Base-by-base conservation (phyloP, 768 basidiomycete species). In the Tylopilus intermedius region DNA sequence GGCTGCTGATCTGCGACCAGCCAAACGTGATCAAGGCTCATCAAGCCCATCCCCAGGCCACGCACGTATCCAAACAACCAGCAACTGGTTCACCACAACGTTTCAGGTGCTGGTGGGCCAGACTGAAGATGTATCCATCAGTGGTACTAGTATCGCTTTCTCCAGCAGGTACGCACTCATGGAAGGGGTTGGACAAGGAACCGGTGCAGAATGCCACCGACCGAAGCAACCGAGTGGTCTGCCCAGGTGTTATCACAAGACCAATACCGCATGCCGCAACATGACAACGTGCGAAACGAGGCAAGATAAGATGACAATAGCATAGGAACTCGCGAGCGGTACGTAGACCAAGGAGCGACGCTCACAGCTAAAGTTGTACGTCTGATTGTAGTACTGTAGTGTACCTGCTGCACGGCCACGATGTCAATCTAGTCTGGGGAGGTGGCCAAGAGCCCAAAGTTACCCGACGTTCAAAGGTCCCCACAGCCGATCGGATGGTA, bases 1-100 rank as follows among this genome's bases (percentile, higher is more conserved):
- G 89, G 22, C 61, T 71, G 9, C 53, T 67, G 54, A 86, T 81
- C 65, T 88, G 84, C 3, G 83, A 74, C 90, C 89, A 92, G 59
- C 91, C 89, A 64, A 92, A 89, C 30, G 87, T 88, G 61, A 18
- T 18, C 18, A 18, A 18, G 18, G 18, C 18, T 18, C 18, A 90
- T 66, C 55, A 88, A 62, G 57, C 84, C 82, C 84, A 90, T 88
- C 26, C 83, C 82, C 62, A 84, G 63, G 13, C 76, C 74, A 21
- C 47, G 57, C 33, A 62, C 58, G 53, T 81, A 81, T 32, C 89
- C 88, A 57, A 91, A 90, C 18, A 18, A 18, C 18, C 18, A 18
- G 18, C 62, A 90, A 68, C 61, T 86, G 82, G 66, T 90, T 91
- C 62, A 92, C 78, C 45, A 68, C 73, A 46, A 84, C 58, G 58